Percentiles rank a stretch among this genome's conserved stretches.
These are phyloP conservation scores for Orbilia oligospora DNA, from an alignment of 2,329 filamentous ascomycete species.

Conservation along the genomic window DNA sequence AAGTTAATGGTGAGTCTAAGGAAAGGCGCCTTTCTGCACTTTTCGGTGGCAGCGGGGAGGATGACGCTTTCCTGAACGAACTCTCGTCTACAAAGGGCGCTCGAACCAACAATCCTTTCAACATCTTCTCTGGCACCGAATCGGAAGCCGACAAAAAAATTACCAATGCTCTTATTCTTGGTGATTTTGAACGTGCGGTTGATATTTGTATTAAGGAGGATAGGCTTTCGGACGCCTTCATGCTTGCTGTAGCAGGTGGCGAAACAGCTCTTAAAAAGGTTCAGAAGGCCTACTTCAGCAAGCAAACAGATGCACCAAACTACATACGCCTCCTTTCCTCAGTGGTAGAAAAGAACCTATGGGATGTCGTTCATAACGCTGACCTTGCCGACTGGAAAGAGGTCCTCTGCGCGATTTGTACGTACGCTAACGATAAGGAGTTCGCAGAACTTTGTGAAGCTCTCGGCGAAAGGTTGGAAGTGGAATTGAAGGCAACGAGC, in stretches of 20 bases:
- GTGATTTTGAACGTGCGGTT: constrained; percentile 89
- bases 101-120: constrained; percentile 94
- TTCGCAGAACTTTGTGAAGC: constrained; percentile 96
- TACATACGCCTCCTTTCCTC: constrained; percentile 92
- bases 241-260: constrained; percentile 96
- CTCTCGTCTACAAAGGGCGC: constrained; percentile 86
- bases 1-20: constrained; percentile 67
- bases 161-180: constrained; percentile 88
- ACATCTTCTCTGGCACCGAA: constrained; percentile 87
- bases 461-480: constrained; percentile 89
- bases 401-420: constrained; percentile 94
- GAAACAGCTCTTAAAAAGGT: constrained; percentile 95
- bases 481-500: constrained; percentile 72
- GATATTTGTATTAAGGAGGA: constrained; percentile 90
- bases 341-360: constrained; percentile 94
- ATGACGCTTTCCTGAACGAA: constrained; percentile 87
- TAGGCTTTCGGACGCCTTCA: constrained; percentile 93
- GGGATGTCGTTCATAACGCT: constrained; percentile 98
- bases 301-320: constrained; percentile 85
- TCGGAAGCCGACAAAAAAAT: constrained; percentile 86
- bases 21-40: constrained; percentile 81
- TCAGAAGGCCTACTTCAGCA: constrained; percentile 88
- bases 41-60: constrained; percentile 79
- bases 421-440: constrained; percentile 89
- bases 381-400: constrained; percentile 96